Evolutionary conservation across 1,284 basidiomycete species (phyloP).

Genomic region (Tylopilus orsonianus): DNA sequence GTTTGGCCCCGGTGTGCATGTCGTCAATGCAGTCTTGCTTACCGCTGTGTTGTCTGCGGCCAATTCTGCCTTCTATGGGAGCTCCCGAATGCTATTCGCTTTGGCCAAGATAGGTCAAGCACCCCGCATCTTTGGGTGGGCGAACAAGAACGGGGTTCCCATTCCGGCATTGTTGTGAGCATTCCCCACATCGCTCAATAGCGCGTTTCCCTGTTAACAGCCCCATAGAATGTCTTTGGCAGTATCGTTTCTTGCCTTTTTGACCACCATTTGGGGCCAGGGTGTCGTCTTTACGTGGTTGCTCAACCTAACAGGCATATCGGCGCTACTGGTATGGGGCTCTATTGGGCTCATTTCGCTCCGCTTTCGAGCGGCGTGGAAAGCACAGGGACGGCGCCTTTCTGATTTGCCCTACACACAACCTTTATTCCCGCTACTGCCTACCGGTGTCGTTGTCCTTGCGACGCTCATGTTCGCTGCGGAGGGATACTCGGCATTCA

Average conservation of each 20-base stretch:
- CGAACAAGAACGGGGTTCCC: constrained; percentile 65
- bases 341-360: constrained; percentile 54
- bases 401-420: constrained; percentile 48
- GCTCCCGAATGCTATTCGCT: constrained; percentile 60
- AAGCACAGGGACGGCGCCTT: constrained; percentile 39
- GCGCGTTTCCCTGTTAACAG: neutral
- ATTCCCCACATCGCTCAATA: neutral
- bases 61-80: constrained; percentile 63
- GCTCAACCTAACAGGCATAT: constrained; percentile 67
- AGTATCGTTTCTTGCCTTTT: constrained; percentile 48
- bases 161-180: constrained; percentile 50
- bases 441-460: constrained; percentile 43
- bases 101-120: constrained; percentile 51
- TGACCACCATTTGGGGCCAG: constrained; percentile 56
- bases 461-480: constrained; percentile 50
- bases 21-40: constrained; percentile 60
- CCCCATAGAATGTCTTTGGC: constrained; percentile 42
- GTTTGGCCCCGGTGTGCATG: constrained; percentile 55
- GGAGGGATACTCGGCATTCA: constrained; percentile 47
- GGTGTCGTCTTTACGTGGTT: constrained; percentile 58
- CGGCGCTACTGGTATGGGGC: constrained; percentile 66
- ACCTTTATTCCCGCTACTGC: constrained; percentile 49
- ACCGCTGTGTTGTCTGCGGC: constrained; percentile 64
- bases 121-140: constrained; percentile 45
- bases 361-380: constrained; percentile 50